Evolutionary conservation across 306 rosid genomes (phyloP), one percentile per base, ranked within the genome.

Genomic region (Coriaria nepalensis): DNA sequence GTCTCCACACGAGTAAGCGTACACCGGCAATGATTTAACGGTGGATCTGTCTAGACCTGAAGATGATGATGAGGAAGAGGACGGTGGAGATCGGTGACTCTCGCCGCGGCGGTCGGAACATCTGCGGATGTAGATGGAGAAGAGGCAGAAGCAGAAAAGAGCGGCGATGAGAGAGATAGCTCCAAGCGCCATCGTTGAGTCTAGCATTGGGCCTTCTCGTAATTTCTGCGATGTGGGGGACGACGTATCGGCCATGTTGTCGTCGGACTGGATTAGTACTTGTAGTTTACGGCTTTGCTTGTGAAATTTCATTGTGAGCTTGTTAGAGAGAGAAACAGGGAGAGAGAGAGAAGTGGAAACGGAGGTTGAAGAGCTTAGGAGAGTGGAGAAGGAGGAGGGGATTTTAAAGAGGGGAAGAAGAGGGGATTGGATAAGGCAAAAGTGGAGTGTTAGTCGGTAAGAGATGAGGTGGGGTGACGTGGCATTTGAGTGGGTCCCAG

Each of bases 131-230:
- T 59, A 59, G 13, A 65, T 34, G 45, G 54, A 11, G 47, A 71
- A 6, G 63, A 76, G 53, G 50, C 46, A 59, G 6, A 71, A 5
- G 59, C 73, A 42, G 49, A 68, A 58, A 9, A 80, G 9, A 0
- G 59, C 40, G 4, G 62, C 10, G 68, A 76, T 39, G 45, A 68
- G 13, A 55, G 46, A 10, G 38, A 74, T 44, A 13, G 58, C 35
- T 5, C 47, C 35, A 55, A 47, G 35, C 6, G 68, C 73, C 2
- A 51, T 33, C 29, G 50, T 35, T 4, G 57, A 33, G 14, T 51
- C 11, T 36, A 55, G 11, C 0, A 40, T 2, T 1, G 69, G 50
- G 40, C 49, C 55, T 4, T 55, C 33, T 3, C 61, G 45, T 0
- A 53, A 2, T 33, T 44, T 49, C 39, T 13, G 7, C 20, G 64